These are phyloP conservation scores for Harrya chromipes DNA, from an alignment of 768 basidiomycete species.

Conservation along the genomic window DNA sequence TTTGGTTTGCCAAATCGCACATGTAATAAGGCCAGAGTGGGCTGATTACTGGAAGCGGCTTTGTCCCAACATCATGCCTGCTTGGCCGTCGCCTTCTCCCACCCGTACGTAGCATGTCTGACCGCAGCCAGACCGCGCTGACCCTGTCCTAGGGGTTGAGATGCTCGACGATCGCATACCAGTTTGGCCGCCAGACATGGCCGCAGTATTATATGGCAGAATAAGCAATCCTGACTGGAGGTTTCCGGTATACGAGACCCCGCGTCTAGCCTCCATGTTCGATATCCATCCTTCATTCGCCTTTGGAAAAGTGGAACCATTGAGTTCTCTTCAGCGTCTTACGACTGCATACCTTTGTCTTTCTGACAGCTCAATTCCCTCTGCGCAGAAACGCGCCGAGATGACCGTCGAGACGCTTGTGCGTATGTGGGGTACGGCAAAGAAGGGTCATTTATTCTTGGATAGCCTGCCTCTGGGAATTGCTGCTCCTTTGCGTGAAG, in stretches of 20 bases:
- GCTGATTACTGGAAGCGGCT: constrained; percentile 89
- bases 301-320: constrained; percentile 61
- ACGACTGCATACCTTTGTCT: constrained; percentile 57
- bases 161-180: constrained; percentile 68
- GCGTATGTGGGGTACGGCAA: constrained; percentile 33
- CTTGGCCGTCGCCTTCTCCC: constrained; percentile 54
- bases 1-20: constrained; percentile 59
- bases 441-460: constrained; percentile 47
- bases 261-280: constrained; percentile 47
- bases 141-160: constrained; percentile 36
- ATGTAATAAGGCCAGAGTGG: constrained; percentile 78
- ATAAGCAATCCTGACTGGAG: constrained; percentile 69
- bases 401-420: constrained; percentile 59
- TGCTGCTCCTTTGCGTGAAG: constrained; percentile 79
- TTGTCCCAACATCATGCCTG: constrained; percentile 56
- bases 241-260: constrained; percentile 44
- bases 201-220: constrained; percentile 56
- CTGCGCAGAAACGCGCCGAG: constrained; percentile 64
- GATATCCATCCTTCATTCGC: constrained; percentile 53
- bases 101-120: constrained; percentile 18
- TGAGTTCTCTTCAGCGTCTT: constrained; percentile 51
- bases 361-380: constrained; percentile 48
- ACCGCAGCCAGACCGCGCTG: constrained; percentile 1
- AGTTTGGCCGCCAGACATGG: constrained; percentile 75
- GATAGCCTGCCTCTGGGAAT: constrained; percentile 64